Base-by-base conservation (phyloP, 306 rosid species). In the Rubus parviflorus region DNA sequence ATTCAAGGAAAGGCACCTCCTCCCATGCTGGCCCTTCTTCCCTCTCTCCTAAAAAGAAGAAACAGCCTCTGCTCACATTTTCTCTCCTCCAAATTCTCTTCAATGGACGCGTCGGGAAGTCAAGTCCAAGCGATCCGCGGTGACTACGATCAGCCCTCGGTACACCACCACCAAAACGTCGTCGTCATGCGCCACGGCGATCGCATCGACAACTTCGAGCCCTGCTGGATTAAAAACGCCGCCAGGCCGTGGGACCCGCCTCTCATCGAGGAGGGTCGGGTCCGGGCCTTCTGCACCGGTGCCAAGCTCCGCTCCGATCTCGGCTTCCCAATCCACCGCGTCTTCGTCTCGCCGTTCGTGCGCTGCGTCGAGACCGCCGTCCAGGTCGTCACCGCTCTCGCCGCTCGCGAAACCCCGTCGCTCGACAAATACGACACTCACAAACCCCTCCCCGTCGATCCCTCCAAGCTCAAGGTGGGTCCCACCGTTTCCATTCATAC, bases 151-250 rank as follows among this genome's bases (percentile, higher is more conserved):
- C 52, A 19, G 16, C 12, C 65, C 17, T 40, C 57, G n/a, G 12
- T 4, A 74, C 74, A 72, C n/a, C 80, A 58, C 25, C 77, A 85
- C 89, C 98, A 95, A 10, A 81, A 87, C 88, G 88, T 95, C 71
- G 81, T 95, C 86, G 92, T 92, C 72, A 88, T 95, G 96, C 87
- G 98, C 60, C 98, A 95, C 88, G 98, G 98, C n/a, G 97, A 95
- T 23, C 97, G 98, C 54, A 74, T 88, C 56, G 98, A 95, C 78
- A 76, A 82, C 84, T 74, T 86, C 82, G 97, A 84, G 3, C 87
- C 85, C 1, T 9, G 19, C 5, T 95, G 98, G 98, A 65, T 81
- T 2, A 6, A 80, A 23, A 82, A 43, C 0, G 90, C 98, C 0
- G 2, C 87, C 9, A 77, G 87, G 11, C 97, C 99, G 0, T 95